These are phyloP conservation scores for Candida ficus DNA, from an alignment of 805 yeast species.

Conservation along the genomic window DNA sequence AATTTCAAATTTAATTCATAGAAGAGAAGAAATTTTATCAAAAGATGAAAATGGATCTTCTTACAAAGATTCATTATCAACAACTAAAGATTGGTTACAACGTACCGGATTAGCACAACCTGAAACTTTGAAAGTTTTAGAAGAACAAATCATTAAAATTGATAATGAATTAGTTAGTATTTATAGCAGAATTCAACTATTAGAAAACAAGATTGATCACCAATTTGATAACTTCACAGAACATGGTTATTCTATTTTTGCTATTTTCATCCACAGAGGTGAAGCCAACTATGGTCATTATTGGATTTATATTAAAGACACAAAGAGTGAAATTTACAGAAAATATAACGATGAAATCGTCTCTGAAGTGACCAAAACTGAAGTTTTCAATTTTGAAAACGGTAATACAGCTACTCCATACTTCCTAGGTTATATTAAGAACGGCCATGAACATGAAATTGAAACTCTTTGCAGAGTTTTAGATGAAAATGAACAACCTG, in stretches of 20 bases:
- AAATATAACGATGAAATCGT: constrained; percentile 95
- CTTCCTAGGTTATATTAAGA: constrained; percentile 77
- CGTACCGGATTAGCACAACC: constrained; percentile 35
- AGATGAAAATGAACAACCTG: not conserved
- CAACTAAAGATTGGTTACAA: constrained; percentile 53
- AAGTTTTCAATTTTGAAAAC: constrained; percentile 59
- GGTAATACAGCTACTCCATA: constrained; percentile 92
- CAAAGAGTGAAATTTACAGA: constrained; percentile 60
- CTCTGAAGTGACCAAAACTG: constrained; percentile 64
- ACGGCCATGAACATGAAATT: constrained; percentile 49
- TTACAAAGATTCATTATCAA: constrained; percentile 44
- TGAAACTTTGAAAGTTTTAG: constrained; percentile 43
- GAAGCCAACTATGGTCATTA: constrained; percentile 96
- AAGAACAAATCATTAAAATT: constrained; percentile 40
- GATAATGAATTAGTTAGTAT: constrained; percentile 40
- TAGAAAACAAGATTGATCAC: constrained; percentile 45
- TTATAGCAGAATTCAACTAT: constrained; percentile 34
- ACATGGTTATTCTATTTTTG: constrained; percentile 79
- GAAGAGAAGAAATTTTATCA: constrained; percentile 37
- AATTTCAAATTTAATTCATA: constrained; percentile 37
- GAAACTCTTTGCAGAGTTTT: constrained; percentile 57
- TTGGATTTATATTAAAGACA: constrained; percentile 90
- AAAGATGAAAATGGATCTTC: constrained; percentile 48
- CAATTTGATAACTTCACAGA: constrained; percentile 60
- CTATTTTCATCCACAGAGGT: constrained; percentile 92